Evolutionary conservation across 2,329 filamentous ascomycete genomes (phyloP).

Genomic region (Pyrenophora graminea): DNA sequence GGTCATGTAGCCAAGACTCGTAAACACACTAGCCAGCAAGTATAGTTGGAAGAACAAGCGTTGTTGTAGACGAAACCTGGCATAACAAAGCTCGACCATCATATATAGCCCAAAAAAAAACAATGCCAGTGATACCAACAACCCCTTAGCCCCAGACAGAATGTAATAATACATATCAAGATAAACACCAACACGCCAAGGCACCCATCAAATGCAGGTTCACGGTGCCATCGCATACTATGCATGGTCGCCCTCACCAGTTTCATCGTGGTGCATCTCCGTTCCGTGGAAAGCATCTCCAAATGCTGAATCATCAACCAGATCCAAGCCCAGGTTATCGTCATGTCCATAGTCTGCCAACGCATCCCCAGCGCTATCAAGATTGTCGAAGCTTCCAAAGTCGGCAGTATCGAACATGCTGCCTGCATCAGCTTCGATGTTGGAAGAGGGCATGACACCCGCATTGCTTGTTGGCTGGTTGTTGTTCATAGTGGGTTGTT

Average conservation of each 20-base stretch:
- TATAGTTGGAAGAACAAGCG: neutral
- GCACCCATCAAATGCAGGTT: neutral
- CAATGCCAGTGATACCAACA: neutral
- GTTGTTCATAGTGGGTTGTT: slow-evolving; percentile 24
- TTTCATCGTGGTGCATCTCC: slow-evolving; percentile 40
- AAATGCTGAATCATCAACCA: slow-evolving; percentile 47
- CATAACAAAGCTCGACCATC: too few species aligned
- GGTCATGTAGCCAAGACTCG: too few species aligned
- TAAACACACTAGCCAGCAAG: too few species aligned
- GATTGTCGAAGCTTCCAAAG: slow-evolving; percentile 44
- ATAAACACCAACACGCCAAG: neutral
- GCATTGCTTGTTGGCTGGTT: slow-evolving; percentile 22
- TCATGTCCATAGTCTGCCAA: slow-evolving; percentile 46
- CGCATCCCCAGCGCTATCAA: slow-evolving; percentile 48
- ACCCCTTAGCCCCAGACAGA: slow-evolving; percentile 2
- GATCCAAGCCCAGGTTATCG: slow-evolving; percentile 44
- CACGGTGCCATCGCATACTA: slow-evolving; percentile 15
- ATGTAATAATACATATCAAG: slow-evolving; percentile 10
- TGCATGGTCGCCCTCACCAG: slow-evolving; percentile 34
- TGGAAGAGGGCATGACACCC: slow-evolving; percentile 23
- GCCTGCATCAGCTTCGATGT: slow-evolving; percentile 36
- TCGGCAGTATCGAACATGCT: slow-evolving; percentile 46
- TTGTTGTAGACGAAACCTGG: neutral
- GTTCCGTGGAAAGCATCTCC: slow-evolving; percentile 48
- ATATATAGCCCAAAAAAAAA: neutral